These are phyloP conservation scores for Lanmaoa rubissima DNA, from an alignment of 768 basidiomycete genomes.

Conservation along the genomic window DNA sequence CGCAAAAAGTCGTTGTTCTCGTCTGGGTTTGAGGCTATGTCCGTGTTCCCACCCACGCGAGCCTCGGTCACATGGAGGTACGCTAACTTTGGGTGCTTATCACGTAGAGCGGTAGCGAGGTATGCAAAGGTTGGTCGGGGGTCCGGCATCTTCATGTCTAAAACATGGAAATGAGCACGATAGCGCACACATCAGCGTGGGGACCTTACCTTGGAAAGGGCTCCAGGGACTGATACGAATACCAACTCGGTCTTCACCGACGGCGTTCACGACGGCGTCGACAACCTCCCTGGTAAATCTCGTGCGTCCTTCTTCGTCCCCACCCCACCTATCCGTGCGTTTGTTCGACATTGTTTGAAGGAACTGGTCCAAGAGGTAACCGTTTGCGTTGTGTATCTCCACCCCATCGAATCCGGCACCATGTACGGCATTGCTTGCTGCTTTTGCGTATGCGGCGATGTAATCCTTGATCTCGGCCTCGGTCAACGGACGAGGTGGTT, in stretches of 20 bases:
- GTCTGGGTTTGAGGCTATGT: neutral
- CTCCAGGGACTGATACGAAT: constrained; percentile 61
- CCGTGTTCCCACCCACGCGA: constrained; percentile 18
- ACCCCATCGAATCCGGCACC: constrained; percentile 47
- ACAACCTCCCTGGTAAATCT: constrained; percentile 57
- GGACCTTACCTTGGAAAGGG: constrained; percentile 34
- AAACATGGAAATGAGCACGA: neutral
- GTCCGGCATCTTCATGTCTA: constrained; percentile 53
- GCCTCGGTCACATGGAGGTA: constrained; percentile 55
- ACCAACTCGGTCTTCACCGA: constrained; percentile 54
- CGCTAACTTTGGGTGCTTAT: constrained; percentile 36
- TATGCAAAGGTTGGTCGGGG: constrained; percentile 55
- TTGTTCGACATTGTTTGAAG: constrained; percentile 54
- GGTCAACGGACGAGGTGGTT: constrained; percentile 19
- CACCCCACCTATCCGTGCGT: constrained; percentile 67
- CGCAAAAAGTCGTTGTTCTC: constrained; percentile 45
- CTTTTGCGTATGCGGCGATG: constrained; percentile 28
- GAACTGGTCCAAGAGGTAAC: constrained; percentile 60
- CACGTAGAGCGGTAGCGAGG: constrained; percentile 41
- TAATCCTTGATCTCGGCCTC: constrained; percentile 34
- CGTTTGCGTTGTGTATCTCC: constrained; percentile 43
- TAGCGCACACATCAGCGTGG: neutral
- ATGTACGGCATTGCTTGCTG: constrained; percentile 35
- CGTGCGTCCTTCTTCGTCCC: constrained; percentile 57
- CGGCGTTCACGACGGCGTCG: constrained; percentile 46